phyloP scores from a whole-genome alignment of 2,329 filamentous ascomycete genomes.

The Zopfia rhizophila region DNA sequence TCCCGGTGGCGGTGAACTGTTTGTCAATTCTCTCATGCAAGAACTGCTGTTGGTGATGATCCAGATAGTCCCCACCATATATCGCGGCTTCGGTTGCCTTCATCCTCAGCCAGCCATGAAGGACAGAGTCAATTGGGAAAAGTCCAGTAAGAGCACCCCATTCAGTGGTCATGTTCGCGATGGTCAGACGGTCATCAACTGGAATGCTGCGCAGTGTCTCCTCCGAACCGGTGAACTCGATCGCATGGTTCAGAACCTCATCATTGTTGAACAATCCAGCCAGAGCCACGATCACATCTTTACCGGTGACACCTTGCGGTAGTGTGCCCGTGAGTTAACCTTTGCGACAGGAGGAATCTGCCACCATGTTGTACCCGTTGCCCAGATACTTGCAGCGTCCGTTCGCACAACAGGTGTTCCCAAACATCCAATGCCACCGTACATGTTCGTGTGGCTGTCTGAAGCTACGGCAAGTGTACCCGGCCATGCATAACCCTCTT shows the following conservation, averaged over 20 bases:
- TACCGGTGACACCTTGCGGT: constrained; percentile 84
- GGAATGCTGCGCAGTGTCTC: constrained; percentile 78
- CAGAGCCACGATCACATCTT: constrained; percentile 92
- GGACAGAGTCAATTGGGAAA: constrained; percentile 81
- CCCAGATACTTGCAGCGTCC: constrained; percentile 87
- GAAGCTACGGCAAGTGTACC: constrained; percentile 83
- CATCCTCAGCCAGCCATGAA: constrained; percentile 77
- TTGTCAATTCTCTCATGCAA: constrained; percentile 78
- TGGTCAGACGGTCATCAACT: constrained; percentile 78
- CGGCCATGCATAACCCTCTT: constrained; percentile 87
- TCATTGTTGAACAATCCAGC: constrained; percentile 87
- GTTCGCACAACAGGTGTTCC: constrained; percentile 87
- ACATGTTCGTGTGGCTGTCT: constrained; percentile 83
- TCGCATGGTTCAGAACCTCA: constrained; percentile 88
- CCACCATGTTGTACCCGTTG: constrained; percentile 86
- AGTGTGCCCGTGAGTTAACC: constrained; percentile 80
- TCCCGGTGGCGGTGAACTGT: constrained; percentile 63
- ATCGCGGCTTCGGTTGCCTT: constrained; percentile 80
- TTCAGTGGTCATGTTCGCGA: constrained; percentile 84
- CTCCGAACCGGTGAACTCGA: constrained; percentile 86
- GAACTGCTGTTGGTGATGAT: constrained; percentile 68
- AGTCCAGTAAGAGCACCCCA: constrained; percentile 79
- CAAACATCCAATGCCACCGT: constrained; percentile 80
- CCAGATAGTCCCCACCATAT: constrained; percentile 60
- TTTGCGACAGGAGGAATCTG: constrained; percentile 86